Evolutionary conservation across 441 rosid species (phyloP), one percentile per base, ranked within the genome.

Genomic region (Metrosideros polymorpha): DNA sequence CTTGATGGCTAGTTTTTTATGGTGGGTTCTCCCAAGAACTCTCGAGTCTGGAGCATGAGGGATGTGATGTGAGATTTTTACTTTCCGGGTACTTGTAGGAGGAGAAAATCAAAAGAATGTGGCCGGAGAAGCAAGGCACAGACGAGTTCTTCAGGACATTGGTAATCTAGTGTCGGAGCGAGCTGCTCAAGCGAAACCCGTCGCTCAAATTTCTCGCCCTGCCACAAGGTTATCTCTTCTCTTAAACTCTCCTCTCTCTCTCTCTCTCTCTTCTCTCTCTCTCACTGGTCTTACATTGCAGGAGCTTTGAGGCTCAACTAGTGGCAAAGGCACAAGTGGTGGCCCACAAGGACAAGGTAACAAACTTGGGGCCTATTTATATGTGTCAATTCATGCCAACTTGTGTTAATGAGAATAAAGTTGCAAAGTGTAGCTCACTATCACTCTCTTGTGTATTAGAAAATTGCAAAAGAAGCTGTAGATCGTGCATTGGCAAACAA

Each of bases 141-240:
- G 94, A 43, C 91, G 90, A 49, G 94, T 85, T 91, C 94, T 93
- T 87, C 90, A 92, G 89, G 94, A 92, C 61, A 92, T 93, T 39
- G 94, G 96, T 27, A 94, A 94, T 88, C 87, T 91, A 6, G 93
- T 89, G 51, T 63, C 51, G 19, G 93, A 86, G 43, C 87, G 90
- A 32, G 91, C 85, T 17, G 86, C 84, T 35, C 89, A 85, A 27
- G 91, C 84, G 71, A 93, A 93, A 90, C 86, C 87, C 6, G 77
- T 1, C 8, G 22, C 75, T 88, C 85, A 75, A 17, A 89, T 92
- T 29, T 25, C 83, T 22, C 90, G 86, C 32, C 89, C n/a, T 14
- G 71, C 55, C 43, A 84, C 89, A 61, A 59, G 52, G 82, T 57
- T 43, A 14, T 5, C 25, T n/a, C 39, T n/a, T 57, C 61, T 7